Evolutionary conservation across 805 yeast species (phyloP), one percentile per base, ranked within the genome.

Genomic region (Nakazawaea populi): DNA sequence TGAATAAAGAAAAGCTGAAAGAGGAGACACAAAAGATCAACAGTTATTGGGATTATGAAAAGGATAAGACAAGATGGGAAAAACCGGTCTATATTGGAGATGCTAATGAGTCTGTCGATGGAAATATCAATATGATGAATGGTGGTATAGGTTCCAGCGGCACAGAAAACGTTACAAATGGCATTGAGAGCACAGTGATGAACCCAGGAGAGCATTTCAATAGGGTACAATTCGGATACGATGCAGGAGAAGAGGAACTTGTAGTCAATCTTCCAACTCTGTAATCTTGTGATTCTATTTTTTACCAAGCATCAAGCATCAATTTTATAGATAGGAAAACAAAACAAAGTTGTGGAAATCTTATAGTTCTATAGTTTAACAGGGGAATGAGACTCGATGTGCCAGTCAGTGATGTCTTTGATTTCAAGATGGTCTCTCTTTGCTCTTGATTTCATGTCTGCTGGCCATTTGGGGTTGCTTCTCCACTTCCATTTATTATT

Each of bases 21-120:
- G 61, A 60, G 2, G 75, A 73, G 47, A 57, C 61, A 1, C 52
- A 58, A 53, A 65, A 61, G 55, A 58, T 72, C 6, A 63, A 68
- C 9, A 67, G 70, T 30, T 63, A 71, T 1, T 87, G 91, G 89
- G 88, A 87, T 59, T 77, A 70, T 57, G 77, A 77, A 51, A 68
- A 69, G 44, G 88, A 85, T 52, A 62, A 68, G 34, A 54, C 67
- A 9, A 79, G 74, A 58, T 84, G 87, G 81, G 74, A 70, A 46
- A 76, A 73, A 48, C 72, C 72, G 5, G 56, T 58, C 2, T 68
- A 68, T 44, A 28, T 60, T 9, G 61, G 62, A 6, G 30, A 27
- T 8, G 51, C 44, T 1, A 47, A 39, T 5, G 52, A 32, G 7
- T 50, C 52, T 1, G 31, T 47, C 9, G 46, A 27, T 30, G 4